phyloP scores from a whole-genome alignment of 805 yeast species.

The Nakazawaea populi region DNA sequence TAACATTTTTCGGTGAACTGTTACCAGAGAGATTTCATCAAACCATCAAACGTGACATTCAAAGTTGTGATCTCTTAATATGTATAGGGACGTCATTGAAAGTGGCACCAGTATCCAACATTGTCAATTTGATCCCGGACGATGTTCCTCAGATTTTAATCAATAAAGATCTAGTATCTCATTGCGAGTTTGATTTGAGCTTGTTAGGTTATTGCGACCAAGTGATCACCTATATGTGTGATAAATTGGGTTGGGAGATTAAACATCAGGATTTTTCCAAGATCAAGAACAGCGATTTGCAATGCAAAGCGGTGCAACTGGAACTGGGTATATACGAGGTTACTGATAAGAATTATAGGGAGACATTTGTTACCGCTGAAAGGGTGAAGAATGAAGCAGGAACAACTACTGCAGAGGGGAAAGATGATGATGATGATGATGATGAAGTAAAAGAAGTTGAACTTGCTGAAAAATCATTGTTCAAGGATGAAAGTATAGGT shows the following conservation, averaged over 20 bases:
- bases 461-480: too few relatives aligned
- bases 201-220: slow-evolving; percentile 82
- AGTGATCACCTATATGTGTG: slow-evolving; percentile 59
- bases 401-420: background rate
- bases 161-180: slow-evolving; percentile 69
- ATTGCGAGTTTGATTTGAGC: slow-evolving; percentile 73
- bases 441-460: too few relatives aligned
- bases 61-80: slow-evolving; percentile 68
- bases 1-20: slow-evolving; percentile 86
- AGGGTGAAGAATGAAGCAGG: background rate
- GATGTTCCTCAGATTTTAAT: slow-evolving; percentile 79
- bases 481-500: too few relatives aligned
- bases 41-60: slow-evolving; percentile 50
- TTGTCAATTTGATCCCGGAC: slow-evolving; percentile 68
- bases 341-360: slow-evolving; percentile 23
- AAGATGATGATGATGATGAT: background rate
- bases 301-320: slow-evolving; percentile 22
- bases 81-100: slow-evolving; percentile 89
- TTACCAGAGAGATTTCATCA: slow-evolving; percentile 68
- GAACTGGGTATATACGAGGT: slow-evolving; percentile 29
- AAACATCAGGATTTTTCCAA: slow-evolving; percentile 45
- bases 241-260: slow-evolving; percentile 54
- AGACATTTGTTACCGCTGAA: background rate
- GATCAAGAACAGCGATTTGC: slow-evolving; percentile 26
- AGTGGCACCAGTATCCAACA: slow-evolving; percentile 88